Evolutionary conservation across 164 flowering plant species (phyloP).

Genomic region (Protea cynaroides): DNA sequence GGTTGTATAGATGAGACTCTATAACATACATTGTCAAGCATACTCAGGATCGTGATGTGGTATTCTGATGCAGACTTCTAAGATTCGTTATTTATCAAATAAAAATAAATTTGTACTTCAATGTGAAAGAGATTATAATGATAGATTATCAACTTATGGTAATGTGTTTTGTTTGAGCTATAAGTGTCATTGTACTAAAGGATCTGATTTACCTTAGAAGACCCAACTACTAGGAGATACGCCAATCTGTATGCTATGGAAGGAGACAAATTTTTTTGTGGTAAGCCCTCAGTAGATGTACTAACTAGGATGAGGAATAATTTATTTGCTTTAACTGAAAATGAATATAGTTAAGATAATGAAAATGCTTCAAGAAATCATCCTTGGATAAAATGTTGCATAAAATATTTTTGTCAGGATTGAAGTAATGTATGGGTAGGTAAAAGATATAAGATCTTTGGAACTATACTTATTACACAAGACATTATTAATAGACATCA

Average conservation of each 20-base stretch:
- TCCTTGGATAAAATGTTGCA: conserved; percentile 49
- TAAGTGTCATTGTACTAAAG: too few relatives aligned
- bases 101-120: too few relatives aligned
- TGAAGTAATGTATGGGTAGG: conserved; percentile 40
- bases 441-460: conserved; percentile 40
- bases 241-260: conserved; percentile 9
- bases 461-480: conserved; percentile 27
- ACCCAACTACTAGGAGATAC: conserved; percentile 12
- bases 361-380: conserved; percentile 37
- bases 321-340: conserved; percentile 9
- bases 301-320: conserved; percentile 9
- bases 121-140: too few relatives aligned
- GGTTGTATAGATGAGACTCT: too few relatives aligned
- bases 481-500: too few relatives aligned
- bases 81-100: too few relatives aligned
- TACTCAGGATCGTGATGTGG: too few relatives aligned
- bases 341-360: conserved; percentile 9
- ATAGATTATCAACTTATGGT: too few relatives aligned
- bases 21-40: too few relatives aligned
- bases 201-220: conserved; percentile 13
- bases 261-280: conserved; percentile 17
- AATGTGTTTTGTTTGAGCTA: too few relatives aligned
- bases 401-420: conserved; percentile 40
- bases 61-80: too few relatives aligned
- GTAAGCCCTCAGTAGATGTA: conserved; percentile 4